These are phyloP conservation scores for Penicillium corylophilum DNA, from an alignment of 2,329 filamentous ascomycete species.

Conservation along the genomic window DNA sequence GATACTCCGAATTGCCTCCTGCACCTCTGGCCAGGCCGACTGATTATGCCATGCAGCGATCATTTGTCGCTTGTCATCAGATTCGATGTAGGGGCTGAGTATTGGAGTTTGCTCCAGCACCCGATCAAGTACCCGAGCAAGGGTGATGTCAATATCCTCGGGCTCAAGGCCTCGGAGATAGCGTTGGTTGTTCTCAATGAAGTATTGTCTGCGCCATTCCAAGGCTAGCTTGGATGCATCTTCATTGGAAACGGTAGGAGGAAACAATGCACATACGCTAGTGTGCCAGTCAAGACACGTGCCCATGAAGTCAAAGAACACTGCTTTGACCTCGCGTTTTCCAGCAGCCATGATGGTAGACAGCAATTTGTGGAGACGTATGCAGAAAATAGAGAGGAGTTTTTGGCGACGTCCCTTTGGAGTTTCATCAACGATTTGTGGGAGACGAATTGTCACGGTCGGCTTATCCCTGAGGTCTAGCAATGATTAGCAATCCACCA, in stretches of 20 bases:
- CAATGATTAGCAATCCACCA: no score
- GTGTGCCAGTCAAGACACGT: constrained; percentile 58
- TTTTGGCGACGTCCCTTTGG: no score
- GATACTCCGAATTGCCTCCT: constrained; percentile 42
- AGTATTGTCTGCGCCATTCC: constrained; percentile 48
- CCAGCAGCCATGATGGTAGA: not conserved
- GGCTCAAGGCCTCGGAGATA: constrained; percentile 36
- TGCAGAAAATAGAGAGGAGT: no score
- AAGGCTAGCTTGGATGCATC: constrained; percentile 46
- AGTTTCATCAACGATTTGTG: no score
- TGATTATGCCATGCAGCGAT: constrained; percentile 51
- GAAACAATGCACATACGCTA: constrained; percentile 39
- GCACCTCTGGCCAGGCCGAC: constrained; percentile 54
- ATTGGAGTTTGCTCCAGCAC: constrained; percentile 33
- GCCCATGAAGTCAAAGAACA: constrained; percentile 61
- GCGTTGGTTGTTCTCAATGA: constrained; percentile 45
- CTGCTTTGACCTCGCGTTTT: constrained; percentile 40
- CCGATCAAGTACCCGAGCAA: constrained; percentile 41
- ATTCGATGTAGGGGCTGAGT: constrained; percentile 16
- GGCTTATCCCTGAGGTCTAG: no score
- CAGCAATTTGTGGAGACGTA: no score
- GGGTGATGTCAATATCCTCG: constrained; percentile 55
- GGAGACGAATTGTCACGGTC: no score
- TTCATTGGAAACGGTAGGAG: constrained; percentile 30
- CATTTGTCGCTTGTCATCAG: constrained; percentile 19